Conservation (phyloP, 495 filamentous ascomycete genomes). For the Beverwykella pulmonaria region DNA sequence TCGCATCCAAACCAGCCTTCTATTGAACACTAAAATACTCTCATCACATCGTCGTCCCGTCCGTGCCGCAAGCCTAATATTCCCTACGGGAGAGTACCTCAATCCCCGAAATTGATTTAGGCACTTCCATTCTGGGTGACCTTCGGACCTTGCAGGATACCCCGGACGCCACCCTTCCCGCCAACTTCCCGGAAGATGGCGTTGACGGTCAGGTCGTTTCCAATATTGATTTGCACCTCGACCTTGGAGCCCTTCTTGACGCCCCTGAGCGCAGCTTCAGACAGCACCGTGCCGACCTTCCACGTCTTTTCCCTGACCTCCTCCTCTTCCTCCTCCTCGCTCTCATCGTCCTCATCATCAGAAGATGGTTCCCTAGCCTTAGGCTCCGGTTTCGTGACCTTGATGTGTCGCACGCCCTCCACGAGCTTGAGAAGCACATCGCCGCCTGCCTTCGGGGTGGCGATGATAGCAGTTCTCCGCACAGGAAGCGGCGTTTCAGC, state of each 20-base stretch:
- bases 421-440: slow-evolving; percentile 83
- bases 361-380: slow-evolving; percentile 63
- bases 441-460: slow-evolving; percentile 73
- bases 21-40: neutral
- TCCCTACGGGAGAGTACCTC: neutral
- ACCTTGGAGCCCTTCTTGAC: slow-evolving; percentile 88
- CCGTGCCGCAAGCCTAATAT: neutral
- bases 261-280: slow-evolving; percentile 79
- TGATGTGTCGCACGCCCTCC: slow-evolving; percentile 86
- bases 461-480: slow-evolving; percentile 75
- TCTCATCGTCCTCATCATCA: slow-evolving; percentile 66
- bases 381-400: slow-evolving; percentile 79
- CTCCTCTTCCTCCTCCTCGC: slow-evolving; percentile 84
- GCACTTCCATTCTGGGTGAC: slow-evolving; percentile 49
- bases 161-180: slow-evolving; percentile 80
- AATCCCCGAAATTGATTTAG: slow-evolving; percentile 20
- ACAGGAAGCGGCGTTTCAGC: slow-evolving; percentile 89
- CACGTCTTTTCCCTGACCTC: slow-evolving; percentile 89
- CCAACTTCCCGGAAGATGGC: slow-evolving; percentile 84
- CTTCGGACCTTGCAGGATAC: slow-evolving; percentile 58
- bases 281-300: slow-evolving; percentile 81
- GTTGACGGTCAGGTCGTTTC: slow-evolving; percentile 72
- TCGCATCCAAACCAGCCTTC: slow-evolving; percentile 2
- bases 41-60: neutral
- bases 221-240: slow-evolving; percentile 88